Evolutionary conservation across 371 early-diverging fungal species (phyloP).

Genomic region (Mortierella sp.): DNA sequence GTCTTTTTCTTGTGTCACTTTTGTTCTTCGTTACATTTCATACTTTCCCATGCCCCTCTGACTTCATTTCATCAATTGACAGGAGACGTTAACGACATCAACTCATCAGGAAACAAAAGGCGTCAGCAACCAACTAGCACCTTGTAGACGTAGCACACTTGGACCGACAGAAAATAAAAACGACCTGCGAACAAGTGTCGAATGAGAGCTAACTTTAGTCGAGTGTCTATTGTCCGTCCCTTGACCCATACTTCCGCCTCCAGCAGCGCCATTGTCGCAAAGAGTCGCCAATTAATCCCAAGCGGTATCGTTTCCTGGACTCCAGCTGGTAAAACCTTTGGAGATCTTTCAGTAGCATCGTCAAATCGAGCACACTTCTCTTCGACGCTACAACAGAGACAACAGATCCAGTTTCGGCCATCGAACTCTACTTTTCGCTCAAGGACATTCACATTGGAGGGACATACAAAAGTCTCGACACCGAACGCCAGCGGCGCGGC

Average conservation of each 20-base stretch:
- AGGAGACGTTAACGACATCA: not conserved
- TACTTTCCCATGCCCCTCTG: not conserved
- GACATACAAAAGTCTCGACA: not conserved
- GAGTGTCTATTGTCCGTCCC: not conserved
- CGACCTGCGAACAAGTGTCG: constrained; percentile 7
- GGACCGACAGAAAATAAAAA: not conserved
- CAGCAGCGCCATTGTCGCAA: not conserved
- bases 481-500: constrained; percentile 3
- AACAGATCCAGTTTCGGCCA: not conserved
- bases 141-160: not conserved
- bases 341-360: not conserved
- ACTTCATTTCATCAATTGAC: not conserved
- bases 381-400: not conserved
- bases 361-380: not conserved
- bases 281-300: not conserved
- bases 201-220: constrained; percentile 7
- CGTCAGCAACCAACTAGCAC: not conserved
- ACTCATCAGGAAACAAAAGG: not conserved
- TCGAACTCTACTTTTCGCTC: not conserved
- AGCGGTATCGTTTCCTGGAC: not conserved
- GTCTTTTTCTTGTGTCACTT: too few relatives aligned
- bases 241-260: not conserved
- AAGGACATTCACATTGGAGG: not conserved
- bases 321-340: not conserved
- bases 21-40: not conserved